Percentiles rank a stretch among this genome's conserved stretches.
Conservation (phyloP, 1,284 basidiomycete species). For the Microbotryum scabiosae region DNA sequence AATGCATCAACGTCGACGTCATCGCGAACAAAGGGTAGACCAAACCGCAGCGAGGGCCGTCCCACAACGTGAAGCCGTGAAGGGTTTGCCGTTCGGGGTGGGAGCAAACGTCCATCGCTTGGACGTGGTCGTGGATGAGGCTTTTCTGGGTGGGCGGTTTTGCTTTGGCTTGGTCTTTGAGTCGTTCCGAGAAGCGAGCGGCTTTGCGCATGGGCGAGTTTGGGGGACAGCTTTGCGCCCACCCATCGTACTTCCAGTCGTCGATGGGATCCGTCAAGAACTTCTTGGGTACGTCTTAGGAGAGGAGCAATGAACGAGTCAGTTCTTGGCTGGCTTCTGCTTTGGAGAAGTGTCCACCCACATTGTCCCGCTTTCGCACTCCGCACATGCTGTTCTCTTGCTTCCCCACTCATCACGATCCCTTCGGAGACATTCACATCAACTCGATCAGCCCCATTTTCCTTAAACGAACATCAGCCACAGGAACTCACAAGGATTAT, state of each 20-base stretch:
- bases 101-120: constrained; percentile 25
- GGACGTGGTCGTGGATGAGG: constrained; percentile 27
- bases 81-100: constrained; percentile 27
- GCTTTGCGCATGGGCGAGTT: constrained; percentile 9
- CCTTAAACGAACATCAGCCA: background rate
- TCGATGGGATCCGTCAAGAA: constrained; percentile 9
- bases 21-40: constrained; percentile 34
- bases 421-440: background rate
- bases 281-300: constrained; percentile 6
- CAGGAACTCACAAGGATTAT: constrained; percentile 15
- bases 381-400: background rate
- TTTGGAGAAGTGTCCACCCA: background rate
- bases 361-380: background rate
- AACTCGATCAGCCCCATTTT: background rate
- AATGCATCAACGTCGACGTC: constrained; percentile 31
- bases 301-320: background rate
- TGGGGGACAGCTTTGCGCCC: constrained; percentile 21
- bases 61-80: constrained; percentile 30
- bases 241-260: constrained; percentile 20
- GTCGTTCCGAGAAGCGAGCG: constrained; percentile 10
- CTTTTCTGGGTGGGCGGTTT: background rate
- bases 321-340: background rate
- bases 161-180: constrained; percentile 4
- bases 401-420: constrained; percentile 15
- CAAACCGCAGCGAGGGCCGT: constrained; percentile 24